phyloP scores from a whole-genome alignment of 345 rosid species.

The Arabis hirsuta region DNA sequence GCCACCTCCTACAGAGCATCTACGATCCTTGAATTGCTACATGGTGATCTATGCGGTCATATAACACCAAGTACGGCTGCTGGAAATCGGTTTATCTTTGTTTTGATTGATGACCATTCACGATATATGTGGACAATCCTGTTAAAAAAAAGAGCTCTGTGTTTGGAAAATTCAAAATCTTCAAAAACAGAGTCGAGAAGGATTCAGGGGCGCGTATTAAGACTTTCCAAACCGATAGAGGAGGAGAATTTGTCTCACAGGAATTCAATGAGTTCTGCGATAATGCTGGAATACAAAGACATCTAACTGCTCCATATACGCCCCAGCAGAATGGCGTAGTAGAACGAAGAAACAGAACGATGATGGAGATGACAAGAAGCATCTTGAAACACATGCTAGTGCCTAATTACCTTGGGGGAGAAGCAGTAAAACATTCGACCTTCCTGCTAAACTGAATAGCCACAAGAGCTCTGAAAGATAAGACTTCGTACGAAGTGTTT shows the following conservation, averaged over 20 bases:
- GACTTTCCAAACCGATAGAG: neutral
- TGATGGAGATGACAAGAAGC: neutral
- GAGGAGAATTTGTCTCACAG: neutral
- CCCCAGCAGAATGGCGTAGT: neutral
- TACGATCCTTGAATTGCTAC: neutral
- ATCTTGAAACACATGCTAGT: neutral
- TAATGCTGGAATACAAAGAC: fast-evolving
- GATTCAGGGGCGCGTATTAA: fast-evolving
- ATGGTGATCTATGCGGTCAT: neutral
- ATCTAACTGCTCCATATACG: neutral
- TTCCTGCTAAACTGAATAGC: neutral
- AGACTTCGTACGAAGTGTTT: neutral
- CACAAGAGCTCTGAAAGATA: neutral
- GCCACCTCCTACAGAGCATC: neutral
- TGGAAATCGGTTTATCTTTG: neutral
- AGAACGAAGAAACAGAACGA: neutral
- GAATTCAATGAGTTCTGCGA: neutral
- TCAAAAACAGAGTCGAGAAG: neutral
- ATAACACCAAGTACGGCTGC: neutral
- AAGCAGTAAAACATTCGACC: neutral
- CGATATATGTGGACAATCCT: neutral
- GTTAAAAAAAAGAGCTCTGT: neutral
- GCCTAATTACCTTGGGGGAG: neutral
- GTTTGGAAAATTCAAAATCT: neutral
- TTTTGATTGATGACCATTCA: neutral